Evolutionary conservation across 371 early-diverging fungal species (phyloP).

Genomic region (Sporodiniella umbellata): DNA sequence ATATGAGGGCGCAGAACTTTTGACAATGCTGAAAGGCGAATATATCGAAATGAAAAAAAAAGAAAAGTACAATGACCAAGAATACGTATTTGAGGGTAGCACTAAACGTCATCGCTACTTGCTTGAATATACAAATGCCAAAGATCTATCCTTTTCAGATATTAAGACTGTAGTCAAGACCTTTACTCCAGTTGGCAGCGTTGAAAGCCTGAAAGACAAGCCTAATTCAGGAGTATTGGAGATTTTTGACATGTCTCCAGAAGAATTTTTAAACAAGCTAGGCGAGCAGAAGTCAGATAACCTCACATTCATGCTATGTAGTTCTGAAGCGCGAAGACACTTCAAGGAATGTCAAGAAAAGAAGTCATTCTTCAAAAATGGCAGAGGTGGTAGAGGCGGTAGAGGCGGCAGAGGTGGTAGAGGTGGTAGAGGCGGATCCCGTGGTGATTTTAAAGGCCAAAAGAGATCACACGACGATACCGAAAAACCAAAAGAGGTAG

Average conservation of each 20-base stretch:
- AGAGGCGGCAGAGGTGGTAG: constrained; percentile 21
- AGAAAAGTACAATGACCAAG: constrained; percentile 27
- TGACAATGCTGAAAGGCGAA: constrained; percentile 36
- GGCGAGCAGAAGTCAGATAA: constrained; percentile 24
- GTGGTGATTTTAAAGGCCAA: constrained; percentile 8
- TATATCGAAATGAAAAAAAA: constrained; percentile 40
- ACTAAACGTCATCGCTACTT: constrained; percentile 12
- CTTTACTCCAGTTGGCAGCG: constrained; percentile 13
- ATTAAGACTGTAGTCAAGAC: constrained; percentile 26
- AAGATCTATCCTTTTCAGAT: constrained; percentile 16
- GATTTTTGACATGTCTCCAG: constrained; percentile 25
- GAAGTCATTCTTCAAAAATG: background rate
- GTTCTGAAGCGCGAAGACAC: constrained; percentile 14
- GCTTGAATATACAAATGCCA: constrained; percentile 33
- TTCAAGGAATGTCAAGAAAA: constrained; percentile 23
- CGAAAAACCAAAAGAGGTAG: background rate
- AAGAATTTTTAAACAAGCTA: constrained; percentile 29
- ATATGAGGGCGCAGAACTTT: constrained; percentile 14
- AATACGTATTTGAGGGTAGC: background rate
- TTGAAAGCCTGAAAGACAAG: constrained; percentile 8
- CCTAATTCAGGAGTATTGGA: constrained; percentile 31
- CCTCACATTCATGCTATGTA: constrained; percentile 13
- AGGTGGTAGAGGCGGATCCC: constrained; percentile 19
- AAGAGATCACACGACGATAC: background rate
- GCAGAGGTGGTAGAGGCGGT: constrained; percentile 23